Conservation (phyloP, 2,329 filamentous ascomycete genomes). For the Herpotrichia juniperi region DNA sequence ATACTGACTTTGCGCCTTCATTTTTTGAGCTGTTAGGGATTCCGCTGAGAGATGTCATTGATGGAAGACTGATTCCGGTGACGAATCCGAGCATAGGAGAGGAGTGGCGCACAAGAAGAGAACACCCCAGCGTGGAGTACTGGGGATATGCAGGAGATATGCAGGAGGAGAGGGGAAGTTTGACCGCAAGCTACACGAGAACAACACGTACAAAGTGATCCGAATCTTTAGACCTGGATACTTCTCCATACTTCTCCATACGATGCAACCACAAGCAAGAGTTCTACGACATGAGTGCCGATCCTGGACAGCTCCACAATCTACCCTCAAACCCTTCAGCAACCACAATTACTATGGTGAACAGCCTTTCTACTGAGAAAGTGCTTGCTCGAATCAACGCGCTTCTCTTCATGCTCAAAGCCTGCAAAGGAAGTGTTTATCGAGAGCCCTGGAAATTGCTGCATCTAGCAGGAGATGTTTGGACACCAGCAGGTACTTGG, state of each 20-base stretch:
- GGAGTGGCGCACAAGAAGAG: constrained; percentile 8
- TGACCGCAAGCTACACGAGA: constrained; percentile 17
- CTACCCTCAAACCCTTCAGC: constrained; percentile 39
- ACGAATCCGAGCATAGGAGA: too few relatives aligned
- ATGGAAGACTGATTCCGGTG: constrained; percentile 41
- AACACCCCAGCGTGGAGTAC: constrained; percentile 49
- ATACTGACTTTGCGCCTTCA: constrained; percentile 49
- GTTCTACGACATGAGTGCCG: constrained; percentile 64
- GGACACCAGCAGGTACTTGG: neutral
- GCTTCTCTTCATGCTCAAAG: constrained; percentile 66
- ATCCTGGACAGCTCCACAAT: constrained; percentile 31
- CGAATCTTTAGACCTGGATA: constrained; percentile 62
- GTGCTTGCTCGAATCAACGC: constrained; percentile 54
- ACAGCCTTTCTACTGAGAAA: constrained; percentile 10
- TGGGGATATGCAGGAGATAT: constrained; percentile 44
- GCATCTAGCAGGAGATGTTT: constrained; percentile 51
- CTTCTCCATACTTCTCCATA: constrained; percentile 68
- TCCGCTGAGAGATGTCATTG: constrained; percentile 34
- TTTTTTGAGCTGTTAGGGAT: constrained; percentile 39
- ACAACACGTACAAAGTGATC: constrained; percentile 67
- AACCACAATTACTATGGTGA: too few relatives aligned
- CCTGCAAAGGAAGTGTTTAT: constrained; percentile 62
- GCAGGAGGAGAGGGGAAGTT: constrained; percentile 2
- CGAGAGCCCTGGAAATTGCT: constrained; percentile 63
- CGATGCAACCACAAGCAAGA: constrained; percentile 74